A percentile compares a stretch with the other conserved stretches of the same genome.
Evolutionary conservation across 768 basidiomycete genomes (phyloP).

Genomic region (Exsudoporus frostii): DNA sequence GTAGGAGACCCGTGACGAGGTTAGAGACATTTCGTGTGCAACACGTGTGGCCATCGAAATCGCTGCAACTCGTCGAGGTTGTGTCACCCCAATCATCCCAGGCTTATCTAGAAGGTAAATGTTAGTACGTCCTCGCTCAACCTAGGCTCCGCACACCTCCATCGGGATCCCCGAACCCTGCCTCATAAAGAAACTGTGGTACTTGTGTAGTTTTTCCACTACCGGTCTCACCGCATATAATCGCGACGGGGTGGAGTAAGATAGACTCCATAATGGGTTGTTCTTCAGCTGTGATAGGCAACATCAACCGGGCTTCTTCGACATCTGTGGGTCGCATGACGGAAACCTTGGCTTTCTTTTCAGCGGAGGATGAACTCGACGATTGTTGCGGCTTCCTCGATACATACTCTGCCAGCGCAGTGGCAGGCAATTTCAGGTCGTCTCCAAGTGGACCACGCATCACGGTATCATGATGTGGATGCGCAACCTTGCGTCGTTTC

Average conservation of each 20-base stretch:
- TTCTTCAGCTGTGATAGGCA: constrained; percentile 92
- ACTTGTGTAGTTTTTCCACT: constrained; percentile 99
- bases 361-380: constrained; percentile 6
- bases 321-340: constrained; percentile 69
- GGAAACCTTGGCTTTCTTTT: constrained; percentile 41
- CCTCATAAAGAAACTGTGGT: constrained; percentile 97
- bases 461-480: constrained; percentile 30
- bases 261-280: constrained; percentile 93
- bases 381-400: constrained; percentile 6
- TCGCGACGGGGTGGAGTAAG: constrained; percentile 76
- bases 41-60: constrained; percentile 95
- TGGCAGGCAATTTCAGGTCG: constrained; percentile 61
- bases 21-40: constrained; percentile 85
- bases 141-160: constrained; percentile 54
- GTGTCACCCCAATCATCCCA: constrained; percentile 97
- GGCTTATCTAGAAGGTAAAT: constrained; percentile 70
- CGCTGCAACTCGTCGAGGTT: constrained; percentile 95
- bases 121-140: not conserved
- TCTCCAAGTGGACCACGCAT: constrained; percentile 83
- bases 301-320: constrained; percentile 67
- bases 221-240: constrained; percentile 85
- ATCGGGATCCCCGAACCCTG: constrained; percentile 81
- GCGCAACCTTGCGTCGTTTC: constrained; percentile 50
- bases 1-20: constrained; percentile 82
- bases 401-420: constrained; percentile 54